Conservation (phyloP, 2,329 filamentous ascomycete genomes). For the Pseudogymnoascus sp. region DNA sequence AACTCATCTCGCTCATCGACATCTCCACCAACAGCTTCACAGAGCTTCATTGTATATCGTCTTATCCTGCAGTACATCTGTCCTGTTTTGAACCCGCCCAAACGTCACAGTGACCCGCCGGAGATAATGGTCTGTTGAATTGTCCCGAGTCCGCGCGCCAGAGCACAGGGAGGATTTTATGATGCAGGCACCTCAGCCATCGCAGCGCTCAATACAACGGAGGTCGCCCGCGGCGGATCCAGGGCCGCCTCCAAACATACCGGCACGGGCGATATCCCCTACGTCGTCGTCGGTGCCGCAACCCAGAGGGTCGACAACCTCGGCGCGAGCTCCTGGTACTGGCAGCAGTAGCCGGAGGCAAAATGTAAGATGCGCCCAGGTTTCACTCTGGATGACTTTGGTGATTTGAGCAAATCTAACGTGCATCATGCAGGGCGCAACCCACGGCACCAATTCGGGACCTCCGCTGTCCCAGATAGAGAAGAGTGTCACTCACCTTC, state of each 20-base stretch:
- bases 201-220: conserved; percentile 51
- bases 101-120: not conserved
- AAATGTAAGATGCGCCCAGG: conserved; percentile 45
- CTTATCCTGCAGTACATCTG: not conserved
- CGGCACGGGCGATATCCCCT: conserved; percentile 54
- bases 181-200: conserved; percentile 46
- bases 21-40: not conserved
- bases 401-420: not conserved
- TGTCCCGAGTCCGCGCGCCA: conserved; percentile 1
- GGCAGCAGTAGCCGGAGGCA: conserved; percentile 43
- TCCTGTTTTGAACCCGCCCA: not conserved
- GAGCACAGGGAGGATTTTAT: conserved; percentile 13
- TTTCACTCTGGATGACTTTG: not conserved
- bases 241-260: conserved; percentile 49
- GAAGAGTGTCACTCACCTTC: conserved; percentile 94
- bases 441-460: conserved; percentile 14
- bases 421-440: not conserved
- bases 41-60: not conserved
- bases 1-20: not conserved
- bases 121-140: conserved; percentile 6
- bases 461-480: conserved; percentile 79
- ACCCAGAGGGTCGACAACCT: conserved; percentile 58
- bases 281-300: conserved; percentile 37
- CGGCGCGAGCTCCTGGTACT: conserved; percentile 50
- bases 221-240: conserved; percentile 58